These are phyloP conservation scores for Sisymbrium irio DNA, from an alignment of 345 rosid species.

Conservation along the genomic window DNA sequence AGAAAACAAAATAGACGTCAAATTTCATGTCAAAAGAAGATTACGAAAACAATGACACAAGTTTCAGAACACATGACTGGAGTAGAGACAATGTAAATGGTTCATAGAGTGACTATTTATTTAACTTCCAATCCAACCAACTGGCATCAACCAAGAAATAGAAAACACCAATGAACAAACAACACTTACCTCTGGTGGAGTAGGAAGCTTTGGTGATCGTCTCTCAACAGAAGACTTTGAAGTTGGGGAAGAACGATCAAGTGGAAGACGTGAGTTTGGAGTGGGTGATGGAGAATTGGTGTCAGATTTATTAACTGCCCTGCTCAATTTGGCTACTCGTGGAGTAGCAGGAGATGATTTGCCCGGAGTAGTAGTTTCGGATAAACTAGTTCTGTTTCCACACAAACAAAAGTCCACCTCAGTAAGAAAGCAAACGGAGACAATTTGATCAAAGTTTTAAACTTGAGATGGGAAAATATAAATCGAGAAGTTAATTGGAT, in stretches of 20 bases:
- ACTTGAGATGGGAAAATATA: background rate
- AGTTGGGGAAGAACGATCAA: slow-evolving; percentile 66
- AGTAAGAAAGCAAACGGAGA: background rate
- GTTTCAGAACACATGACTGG: background rate
- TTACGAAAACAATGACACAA: background rate
- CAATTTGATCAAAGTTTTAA: background rate
- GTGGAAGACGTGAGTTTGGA: slow-evolving; percentile 58
- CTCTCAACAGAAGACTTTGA: slow-evolving; percentile 69
- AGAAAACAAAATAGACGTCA: background rate
- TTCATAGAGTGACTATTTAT: background rate
- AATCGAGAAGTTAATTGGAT: background rate
- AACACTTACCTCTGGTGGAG: slow-evolving; percentile 61
- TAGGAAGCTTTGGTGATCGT: slow-evolving; percentile 58
- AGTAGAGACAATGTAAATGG: background rate
- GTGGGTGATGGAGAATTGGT: slow-evolving; percentile 56
- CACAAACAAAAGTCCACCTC: background rate
- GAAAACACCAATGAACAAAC: background rate
- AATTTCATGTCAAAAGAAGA: background rate
- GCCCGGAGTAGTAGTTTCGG: slow-evolving; percentile 64
- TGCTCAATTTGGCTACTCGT: slow-evolving; percentile 52
- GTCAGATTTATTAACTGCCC: slow-evolving; percentile 58
- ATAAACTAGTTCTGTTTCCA: slow-evolving; percentile 58
- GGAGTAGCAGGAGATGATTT: slow-evolving; percentile 76
- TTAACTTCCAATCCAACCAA: background rate
- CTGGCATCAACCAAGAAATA: background rate